phyloP scores from a whole-genome alignment of 768 basidiomycete genomes.

The Auriscalpium microsporum region DNA sequence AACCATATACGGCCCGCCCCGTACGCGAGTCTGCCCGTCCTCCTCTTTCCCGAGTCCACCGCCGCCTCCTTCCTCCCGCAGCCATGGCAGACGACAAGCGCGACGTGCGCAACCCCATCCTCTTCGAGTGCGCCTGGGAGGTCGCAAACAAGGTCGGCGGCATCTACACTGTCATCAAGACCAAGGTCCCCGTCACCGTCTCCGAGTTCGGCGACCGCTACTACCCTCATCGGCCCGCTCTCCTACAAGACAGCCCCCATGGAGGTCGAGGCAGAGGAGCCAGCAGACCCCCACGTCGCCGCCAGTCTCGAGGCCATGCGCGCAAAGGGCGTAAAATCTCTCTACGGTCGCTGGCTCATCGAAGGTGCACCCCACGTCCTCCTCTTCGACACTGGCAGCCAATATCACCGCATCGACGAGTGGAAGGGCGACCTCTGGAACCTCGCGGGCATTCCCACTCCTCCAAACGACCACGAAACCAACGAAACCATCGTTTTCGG shows the following conservation, averaged over 20 bases:
- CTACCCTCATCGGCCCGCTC: slow-evolving; percentile 94
- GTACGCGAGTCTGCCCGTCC: neutral
- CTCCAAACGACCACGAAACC: slow-evolving; percentile 94
- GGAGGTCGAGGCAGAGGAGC: slow-evolving; percentile 95
- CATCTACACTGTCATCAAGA: slow-evolving; percentile 99
- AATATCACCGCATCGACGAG: slow-evolving; percentile 84
- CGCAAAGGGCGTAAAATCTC: slow-evolving; percentile 81
- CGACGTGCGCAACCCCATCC: slow-evolving; percentile 69
- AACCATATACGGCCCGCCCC: neutral
- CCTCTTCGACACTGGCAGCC: slow-evolving; percentile 89
- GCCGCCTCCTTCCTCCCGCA: neutral
- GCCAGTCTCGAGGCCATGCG: slow-evolving; percentile 76
- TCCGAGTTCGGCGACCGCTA: slow-evolving; percentile 93
- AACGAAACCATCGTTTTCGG: slow-evolving; percentile 98
- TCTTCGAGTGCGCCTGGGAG: slow-evolving; percentile 98
- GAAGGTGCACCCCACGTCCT: slow-evolving; percentile 94
- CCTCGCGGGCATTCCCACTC: slow-evolving; percentile 93
- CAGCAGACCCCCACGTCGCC: slow-evolving; percentile 71
- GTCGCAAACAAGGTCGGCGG: slow-evolving; percentile 99
- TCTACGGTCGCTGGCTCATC: slow-evolving; percentile 98
- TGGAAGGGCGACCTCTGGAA: slow-evolving; percentile 99
- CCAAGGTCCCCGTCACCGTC: slow-evolving; percentile 97
- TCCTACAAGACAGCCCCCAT: slow-evolving; percentile 97
- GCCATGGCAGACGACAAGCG: slow-evolving; percentile 37
- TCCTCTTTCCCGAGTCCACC: slow-evolving; percentile 1